A percentile compares a stretch with the other conserved stretches of the same genome.
These are phyloP conservation scores for Lactarius evosmus DNA, from an alignment of 768 basidiomycete genomes.

Conservation along the genomic window DNA sequence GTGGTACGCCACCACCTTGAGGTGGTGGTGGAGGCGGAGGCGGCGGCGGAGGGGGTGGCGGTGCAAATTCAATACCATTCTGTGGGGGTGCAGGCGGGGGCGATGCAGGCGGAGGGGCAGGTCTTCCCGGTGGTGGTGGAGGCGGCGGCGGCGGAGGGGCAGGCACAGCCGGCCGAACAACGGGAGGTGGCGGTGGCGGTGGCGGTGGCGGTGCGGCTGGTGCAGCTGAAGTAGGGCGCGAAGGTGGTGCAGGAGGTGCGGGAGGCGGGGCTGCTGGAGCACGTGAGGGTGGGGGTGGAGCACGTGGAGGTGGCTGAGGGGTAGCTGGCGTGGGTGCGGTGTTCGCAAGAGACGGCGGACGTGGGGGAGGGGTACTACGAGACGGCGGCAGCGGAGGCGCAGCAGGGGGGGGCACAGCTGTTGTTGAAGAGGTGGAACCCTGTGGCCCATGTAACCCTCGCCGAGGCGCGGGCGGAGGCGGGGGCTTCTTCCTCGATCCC, in stretches of 20 bases:
- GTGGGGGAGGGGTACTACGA: conserved; percentile 32
- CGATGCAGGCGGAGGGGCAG: conserved; percentile 29
- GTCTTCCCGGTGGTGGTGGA: conserved; percentile 23
- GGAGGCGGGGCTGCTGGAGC: conserved; percentile 34
- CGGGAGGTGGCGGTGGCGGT: conserved; percentile 39
- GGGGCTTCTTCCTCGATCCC: conserved; percentile 33
- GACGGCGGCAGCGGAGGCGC: conserved; percentile 41
- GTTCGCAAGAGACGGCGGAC: conserved; percentile 28
- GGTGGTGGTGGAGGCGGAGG: conserved; percentile 33
- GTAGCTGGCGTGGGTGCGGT: conserved; percentile 35
- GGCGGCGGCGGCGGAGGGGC: conserved; percentile 31
- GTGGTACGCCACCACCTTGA: conserved; percentile 33
- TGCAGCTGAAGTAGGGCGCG: conserved; percentile 33
- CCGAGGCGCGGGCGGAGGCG: conserved; percentile 40
- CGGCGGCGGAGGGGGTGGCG: conserved; percentile 35
- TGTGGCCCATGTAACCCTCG: conserved; percentile 31
- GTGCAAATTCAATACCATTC: conserved; percentile 37
- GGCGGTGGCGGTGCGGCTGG: conserved; percentile 37
- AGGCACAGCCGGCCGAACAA: conserved; percentile 29
- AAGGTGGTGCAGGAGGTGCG: conserved; percentile 37
- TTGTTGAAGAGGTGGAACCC: conserved; percentile 28
- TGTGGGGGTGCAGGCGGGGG: conserved; percentile 31
- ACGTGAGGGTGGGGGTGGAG: conserved; percentile 36
- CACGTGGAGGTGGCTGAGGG: conserved; percentile 30
- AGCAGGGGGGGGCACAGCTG: conserved; percentile 46